Evolutionary conservation across 495 filamentous ascomycete genomes (phyloP).

Genomic region (Trichoderma gamsii): DNA sequence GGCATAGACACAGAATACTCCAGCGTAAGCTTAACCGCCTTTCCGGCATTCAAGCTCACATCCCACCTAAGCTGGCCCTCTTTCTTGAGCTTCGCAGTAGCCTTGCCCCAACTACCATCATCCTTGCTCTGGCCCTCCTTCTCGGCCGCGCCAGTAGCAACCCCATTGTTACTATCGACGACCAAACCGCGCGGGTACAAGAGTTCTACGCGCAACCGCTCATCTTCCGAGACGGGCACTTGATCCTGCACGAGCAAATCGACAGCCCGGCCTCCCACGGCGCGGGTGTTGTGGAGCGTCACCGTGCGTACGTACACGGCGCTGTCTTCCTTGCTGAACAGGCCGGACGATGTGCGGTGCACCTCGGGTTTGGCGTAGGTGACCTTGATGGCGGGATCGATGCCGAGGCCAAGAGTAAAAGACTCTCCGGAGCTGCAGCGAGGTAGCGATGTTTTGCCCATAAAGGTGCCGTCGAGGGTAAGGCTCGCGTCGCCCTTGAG

Average conservation of each 20-base stretch:
- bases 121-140: slow-evolving; percentile 31
- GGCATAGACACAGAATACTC: slow-evolving; percentile 60
- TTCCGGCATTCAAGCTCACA: slow-evolving; percentile 50
- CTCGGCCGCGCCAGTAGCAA: slow-evolving; percentile 21
- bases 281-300: slow-evolving; percentile 55
- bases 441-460: slow-evolving; percentile 55
- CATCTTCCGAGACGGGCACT: slow-evolving; percentile 61
- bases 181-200: slow-evolving; percentile 47
- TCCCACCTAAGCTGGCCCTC: slow-evolving; percentile 58
- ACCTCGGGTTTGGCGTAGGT: slow-evolving; percentile 58
- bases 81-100: slow-evolving; percentile 46
- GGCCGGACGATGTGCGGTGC: slow-evolving; percentile 43
- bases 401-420: slow-evolving; percentile 57
- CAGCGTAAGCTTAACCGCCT: slow-evolving; percentile 50
- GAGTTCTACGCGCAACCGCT: slow-evolving; percentile 51
- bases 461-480: slow-evolving; percentile 62
- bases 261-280: slow-evolving; percentile 36
- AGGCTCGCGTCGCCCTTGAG: slow-evolving; percentile 56
- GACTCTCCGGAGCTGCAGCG: slow-evolving; percentile 48
- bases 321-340: slow-evolving; percentile 53
- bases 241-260: slow-evolving; percentile 58
- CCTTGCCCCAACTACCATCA: slow-evolving; percentile 41
- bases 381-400: slow-evolving; percentile 58
- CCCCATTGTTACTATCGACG: slow-evolving; percentile 31
- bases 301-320: slow-evolving; percentile 52